phyloP scores from a whole-genome alignment of 2,329 filamentous ascomycete genomes.

The Monosporascus sp. region DNA sequence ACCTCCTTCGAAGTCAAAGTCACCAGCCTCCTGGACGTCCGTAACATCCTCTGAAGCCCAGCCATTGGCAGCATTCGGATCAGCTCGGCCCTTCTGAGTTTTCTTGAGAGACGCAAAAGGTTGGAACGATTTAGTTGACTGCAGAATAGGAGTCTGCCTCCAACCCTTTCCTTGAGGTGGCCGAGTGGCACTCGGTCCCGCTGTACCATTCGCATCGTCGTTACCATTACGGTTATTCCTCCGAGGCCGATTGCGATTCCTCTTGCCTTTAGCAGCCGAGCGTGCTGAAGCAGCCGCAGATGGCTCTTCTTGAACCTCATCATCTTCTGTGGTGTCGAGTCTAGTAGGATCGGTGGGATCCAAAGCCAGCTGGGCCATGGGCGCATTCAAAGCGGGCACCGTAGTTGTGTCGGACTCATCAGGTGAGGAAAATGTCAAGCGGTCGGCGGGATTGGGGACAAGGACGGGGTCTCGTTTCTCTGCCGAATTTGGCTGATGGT shows the following conservation, averaged over 20 bases:
- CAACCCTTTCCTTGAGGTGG: conserved; percentile 44
- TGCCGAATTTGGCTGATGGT: conserved; percentile 23
- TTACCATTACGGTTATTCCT: conserved; percentile 14
- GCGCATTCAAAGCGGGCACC: conserved; percentile 1
- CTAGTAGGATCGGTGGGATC: conserved; percentile 8
- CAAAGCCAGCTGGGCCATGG: conserved; percentile 12
- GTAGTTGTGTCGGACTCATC: conserved; percentile 18
- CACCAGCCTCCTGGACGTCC: conserved; percentile 86
- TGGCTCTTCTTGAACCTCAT: conserved; percentile 13
- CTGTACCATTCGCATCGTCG: conserved; percentile 9
- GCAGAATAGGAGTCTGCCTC: conserved; percentile 55
- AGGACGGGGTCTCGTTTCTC: conserved; percentile 26
- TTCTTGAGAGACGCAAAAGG: conserved; percentile 57
- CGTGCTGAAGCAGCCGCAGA: conserved; percentile 10
- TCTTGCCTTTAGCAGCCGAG: background rate
- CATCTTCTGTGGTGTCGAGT: conserved; percentile 16
- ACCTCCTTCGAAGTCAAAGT: conserved; percentile 89
- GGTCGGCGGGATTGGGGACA: conserved; percentile 18
- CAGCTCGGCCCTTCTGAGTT: conserved; percentile 38
- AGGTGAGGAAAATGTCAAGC: conserved; percentile 18
- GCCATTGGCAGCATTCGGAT: conserved; percentile 56
- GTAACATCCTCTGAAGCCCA: conserved; percentile 97
- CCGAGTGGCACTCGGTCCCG: conserved; percentile 13
- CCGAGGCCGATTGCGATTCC: background rate
- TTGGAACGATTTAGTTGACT: conserved; percentile 58